phyloP scores from a whole-genome alignment of 1,284 basidiomycete species.

The Ceratobasidium sp. region DNA sequence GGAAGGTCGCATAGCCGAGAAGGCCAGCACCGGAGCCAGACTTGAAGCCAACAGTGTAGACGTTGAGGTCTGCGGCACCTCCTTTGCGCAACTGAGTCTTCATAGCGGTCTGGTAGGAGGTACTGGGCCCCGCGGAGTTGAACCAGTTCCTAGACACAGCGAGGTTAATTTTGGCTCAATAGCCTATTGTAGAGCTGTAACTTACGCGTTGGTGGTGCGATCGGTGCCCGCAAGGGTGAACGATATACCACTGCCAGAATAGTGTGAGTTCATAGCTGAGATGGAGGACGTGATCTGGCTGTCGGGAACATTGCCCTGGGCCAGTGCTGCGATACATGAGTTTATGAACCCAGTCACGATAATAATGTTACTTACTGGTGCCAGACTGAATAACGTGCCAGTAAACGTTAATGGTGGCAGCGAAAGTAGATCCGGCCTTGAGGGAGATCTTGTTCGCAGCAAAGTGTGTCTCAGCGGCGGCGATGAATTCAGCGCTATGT shows the following conservation, averaged over 20 bases:
- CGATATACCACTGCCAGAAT: conserved; percentile 47
- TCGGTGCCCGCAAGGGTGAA: conserved; percentile 48
- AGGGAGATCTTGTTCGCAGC: conserved; percentile 32
- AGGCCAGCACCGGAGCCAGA: conserved; percentile 43
- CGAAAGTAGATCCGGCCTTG: conserved; percentile 21
- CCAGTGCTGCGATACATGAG: conserved; percentile 7
- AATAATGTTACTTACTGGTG: conserved; percentile 5
- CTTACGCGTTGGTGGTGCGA: conserved; percentile 50
- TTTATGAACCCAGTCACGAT: background rate
- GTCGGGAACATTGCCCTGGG: conserved; percentile 42
- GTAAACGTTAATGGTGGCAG: conserved; percentile 41
- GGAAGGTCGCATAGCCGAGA: conserved; percentile 46
- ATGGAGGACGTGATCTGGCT: conserved; percentile 46
- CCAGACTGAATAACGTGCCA: conserved; percentile 43
- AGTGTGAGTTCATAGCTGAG: conserved; percentile 46
- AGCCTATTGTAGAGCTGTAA: no score
- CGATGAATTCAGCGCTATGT: conserved; percentile 25
- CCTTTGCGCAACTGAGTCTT: conserved; percentile 50
- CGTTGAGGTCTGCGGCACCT: conserved; percentile 39
- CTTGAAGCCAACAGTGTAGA: conserved; percentile 43
- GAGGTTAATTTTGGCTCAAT: background rate
- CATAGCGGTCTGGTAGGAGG: conserved; percentile 57
- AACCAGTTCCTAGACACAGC: conserved; percentile 41
- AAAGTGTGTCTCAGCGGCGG: conserved; percentile 51
- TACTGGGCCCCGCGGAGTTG: conserved; percentile 50